These are phyloP conservation scores for Castanea mollissima DNA, from an alignment of 306 rosid species.

Conservation along the genomic window DNA sequence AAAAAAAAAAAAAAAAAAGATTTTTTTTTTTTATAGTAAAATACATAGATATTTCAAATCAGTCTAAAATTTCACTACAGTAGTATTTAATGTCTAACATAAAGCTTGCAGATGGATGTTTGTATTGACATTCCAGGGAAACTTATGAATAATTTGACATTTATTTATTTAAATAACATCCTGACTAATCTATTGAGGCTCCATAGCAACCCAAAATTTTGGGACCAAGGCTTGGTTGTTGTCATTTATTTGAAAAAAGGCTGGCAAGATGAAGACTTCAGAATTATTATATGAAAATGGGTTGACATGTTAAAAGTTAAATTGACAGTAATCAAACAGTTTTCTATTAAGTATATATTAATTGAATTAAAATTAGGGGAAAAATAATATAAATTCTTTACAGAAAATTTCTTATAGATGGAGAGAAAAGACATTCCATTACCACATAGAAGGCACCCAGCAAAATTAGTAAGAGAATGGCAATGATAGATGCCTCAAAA, in stretches of 20 bases:
- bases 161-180: not conserved
- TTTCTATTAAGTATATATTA: not conserved
- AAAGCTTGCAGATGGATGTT: not conserved
- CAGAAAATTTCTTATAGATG: not conserved
- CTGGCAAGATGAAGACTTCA: too few relatives aligned
- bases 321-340: not conserved
- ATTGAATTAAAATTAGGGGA: not conserved
- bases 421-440: constrained; percentile 20
- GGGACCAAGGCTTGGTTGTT: too few relatives aligned
- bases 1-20: not conserved
- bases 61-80: not conserved
- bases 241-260: too few relatives aligned
- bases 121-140: not conserved
- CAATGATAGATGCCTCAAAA: constrained; percentile 72
- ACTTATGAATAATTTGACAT: constrained; percentile 3
- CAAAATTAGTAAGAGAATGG: constrained; percentile 77
- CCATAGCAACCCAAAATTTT: too few relatives aligned
- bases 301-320: not conserved
- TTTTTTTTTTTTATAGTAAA: not conserved
- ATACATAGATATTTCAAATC: not conserved
- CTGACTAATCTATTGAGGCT: too few relatives aligned
- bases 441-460: constrained; percentile 99
- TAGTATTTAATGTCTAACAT: not conserved
- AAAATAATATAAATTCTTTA: not conserved
- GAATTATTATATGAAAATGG: not conserved